phyloP scores from a whole-genome alignment of 73 alveolate species.

The Paramecium primaurelia region DNA sequence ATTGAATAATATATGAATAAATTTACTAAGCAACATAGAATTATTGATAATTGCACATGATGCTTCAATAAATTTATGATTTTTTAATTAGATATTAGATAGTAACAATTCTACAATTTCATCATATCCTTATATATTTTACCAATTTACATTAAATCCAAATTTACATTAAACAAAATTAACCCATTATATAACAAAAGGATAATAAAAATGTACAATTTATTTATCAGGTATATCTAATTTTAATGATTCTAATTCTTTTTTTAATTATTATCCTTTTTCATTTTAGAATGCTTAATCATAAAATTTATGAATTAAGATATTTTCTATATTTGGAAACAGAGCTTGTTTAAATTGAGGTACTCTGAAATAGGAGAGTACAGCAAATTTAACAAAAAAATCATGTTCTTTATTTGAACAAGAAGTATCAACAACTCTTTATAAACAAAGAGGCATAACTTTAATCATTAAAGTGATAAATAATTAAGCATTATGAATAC shows the following conservation, averaged over 20 bases:
- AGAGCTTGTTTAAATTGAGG: not conserved
- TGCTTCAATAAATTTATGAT: not conserved
- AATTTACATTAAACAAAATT: not conserved
- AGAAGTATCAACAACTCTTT: not conserved
- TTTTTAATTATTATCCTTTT: not conserved
- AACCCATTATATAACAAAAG: not conserved
- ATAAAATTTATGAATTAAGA: not conserved
- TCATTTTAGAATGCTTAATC: not conserved
- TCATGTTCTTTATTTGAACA: conserved; percentile 29
- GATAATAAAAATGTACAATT: not conserved
- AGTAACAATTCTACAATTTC: not conserved
- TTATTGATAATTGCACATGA: not conserved
- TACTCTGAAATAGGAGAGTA: not conserved
- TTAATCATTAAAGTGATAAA: not conserved
- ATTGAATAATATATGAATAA: not conserved
- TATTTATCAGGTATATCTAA: not conserved
- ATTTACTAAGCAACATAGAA: not conserved
- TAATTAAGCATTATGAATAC: not conserved
- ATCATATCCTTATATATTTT: not conserved
- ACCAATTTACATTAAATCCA: not conserved
- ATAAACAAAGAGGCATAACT: not conserved
- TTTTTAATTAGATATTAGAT: not conserved
- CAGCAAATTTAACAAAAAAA: conserved; percentile 21
- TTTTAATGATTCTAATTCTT: not conserved
- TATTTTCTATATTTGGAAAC: not conserved